Base-by-base conservation (phyloP, 805 yeast genomes). In the Tetrapisispora iriomotensis region DNA sequence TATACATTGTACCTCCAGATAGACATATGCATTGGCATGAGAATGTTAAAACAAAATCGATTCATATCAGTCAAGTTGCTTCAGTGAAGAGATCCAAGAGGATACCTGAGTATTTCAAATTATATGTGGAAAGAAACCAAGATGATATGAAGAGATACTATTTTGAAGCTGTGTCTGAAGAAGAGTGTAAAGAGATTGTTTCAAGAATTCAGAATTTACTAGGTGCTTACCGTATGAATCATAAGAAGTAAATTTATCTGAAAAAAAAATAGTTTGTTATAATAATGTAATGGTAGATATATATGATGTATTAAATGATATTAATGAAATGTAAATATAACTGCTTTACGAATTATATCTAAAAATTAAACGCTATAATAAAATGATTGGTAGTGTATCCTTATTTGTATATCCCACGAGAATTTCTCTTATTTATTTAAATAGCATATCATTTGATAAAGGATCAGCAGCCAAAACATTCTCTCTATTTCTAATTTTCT, bases 111-210 rank as follows among this genome's bases (percentile, higher is more conserved):
- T 82, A 84, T 49, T 85, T 90, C 64, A 88, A 88, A 57, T 75
- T 90, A 7, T 79, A 84, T 13, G 79, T 87, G 6, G 70, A 71
- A 58, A 83, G 82, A 50, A 57, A 54, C 8, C 65, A 76, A 0
- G 71, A 71, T 2, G 81, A 82, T 2, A 74, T 81, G 24, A 87
- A 88, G 58, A 75, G 92, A 50, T 88, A 90, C 57, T 94, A 86
- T 50, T 70, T 90, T 41, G 96, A 88, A 51, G 92, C 95, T 0
- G 66, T 67, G 6, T 72, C 69, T 33, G 65, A 70, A 0, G 56
- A 57, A 2, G 82, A 82, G 42, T 75, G 92, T 34, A 70, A 68
- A 27, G 94, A 83, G 45, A 88, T 90, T 39, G 81, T 90, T 8
- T 65, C 71, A n/a, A 79, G 80, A 49, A 67, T 90, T 34, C 70